phyloP scores from a whole-genome alignment of 441 rosid genomes.

The Erysimum cheiri region DNA sequence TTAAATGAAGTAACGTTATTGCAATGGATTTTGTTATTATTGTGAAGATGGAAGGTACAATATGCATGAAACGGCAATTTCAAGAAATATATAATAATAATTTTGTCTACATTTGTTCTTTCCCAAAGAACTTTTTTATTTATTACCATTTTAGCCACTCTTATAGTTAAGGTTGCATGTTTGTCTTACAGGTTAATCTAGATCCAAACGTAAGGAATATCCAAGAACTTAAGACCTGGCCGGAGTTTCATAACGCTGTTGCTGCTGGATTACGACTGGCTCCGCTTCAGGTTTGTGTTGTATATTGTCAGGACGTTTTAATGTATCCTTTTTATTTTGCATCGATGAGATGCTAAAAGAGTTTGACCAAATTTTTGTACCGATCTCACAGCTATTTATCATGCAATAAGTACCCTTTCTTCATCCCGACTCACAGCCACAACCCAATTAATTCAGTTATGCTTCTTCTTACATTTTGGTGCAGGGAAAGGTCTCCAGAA shows the following conservation, averaged over 20 bases:
- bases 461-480: conserved; percentile 41
- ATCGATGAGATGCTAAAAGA: conserved; percentile 18
- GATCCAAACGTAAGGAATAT: conserved; percentile 91
- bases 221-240: conserved; percentile 98
- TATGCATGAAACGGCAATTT: conserved; percentile 7
- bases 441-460: conserved; percentile 13
- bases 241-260: conserved; percentile 99
- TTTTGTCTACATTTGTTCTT: conserved; percentile 15
- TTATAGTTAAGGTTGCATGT: conserved; percentile 37
- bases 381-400: conserved; percentile 28
- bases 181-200: conserved; percentile 76
- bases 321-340: neutral
- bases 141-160: conserved; percentile 11
- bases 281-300: conserved; percentile 80
- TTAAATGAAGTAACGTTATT: conserved; percentile 4
- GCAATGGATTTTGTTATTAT: conserved; percentile 17
- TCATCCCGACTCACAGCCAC: conserved; percentile 8
- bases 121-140: conserved; percentile 15
- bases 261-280: conserved; percentile 98
- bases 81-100: conserved; percentile 2
- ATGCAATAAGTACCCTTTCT: conserved; percentile 27
- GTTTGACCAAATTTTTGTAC: conserved; percentile 12
- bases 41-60: conserved; percentile 21
- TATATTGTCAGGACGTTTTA: conserved; percentile 37
- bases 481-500: conserved; percentile 98